A percentile compares a stretch with the other conserved stretches of the same genome.
These are phyloP conservation scores for Aureobasidium leucospermi DNA, from an alignment of 2,329 filamentous ascomycete genomes.

Conservation along the genomic window DNA sequence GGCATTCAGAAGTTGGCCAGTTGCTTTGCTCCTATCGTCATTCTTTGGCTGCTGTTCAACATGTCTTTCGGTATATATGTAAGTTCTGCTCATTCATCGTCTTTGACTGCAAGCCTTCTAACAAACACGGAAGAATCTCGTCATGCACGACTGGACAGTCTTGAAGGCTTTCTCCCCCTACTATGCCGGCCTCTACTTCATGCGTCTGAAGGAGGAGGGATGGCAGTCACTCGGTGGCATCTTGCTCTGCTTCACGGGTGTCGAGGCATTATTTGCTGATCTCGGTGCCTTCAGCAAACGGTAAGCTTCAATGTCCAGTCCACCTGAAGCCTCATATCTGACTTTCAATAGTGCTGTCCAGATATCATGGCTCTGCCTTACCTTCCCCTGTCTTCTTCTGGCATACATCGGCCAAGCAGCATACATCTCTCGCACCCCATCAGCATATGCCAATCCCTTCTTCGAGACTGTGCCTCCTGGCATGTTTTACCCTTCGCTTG, in stretches of 20 bases:
- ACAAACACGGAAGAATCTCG: conserved; percentile 31
- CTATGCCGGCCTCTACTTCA: conserved; percentile 55
- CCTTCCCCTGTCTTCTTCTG: conserved; percentile 57
- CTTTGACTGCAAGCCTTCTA: background rate
- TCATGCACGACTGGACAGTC: conserved; percentile 40
- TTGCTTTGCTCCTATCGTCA: conserved; percentile 58
- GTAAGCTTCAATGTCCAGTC: conserved; percentile 4
- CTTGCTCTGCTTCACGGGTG: conserved; percentile 66
- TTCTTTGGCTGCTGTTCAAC: conserved; percentile 62
- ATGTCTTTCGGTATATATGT: conserved; percentile 55
- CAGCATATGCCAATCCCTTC: conserved; percentile 64
- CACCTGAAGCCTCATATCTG: background rate
- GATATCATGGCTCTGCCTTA: conserved; percentile 57
- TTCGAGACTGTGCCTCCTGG: conserved; percentile 63
- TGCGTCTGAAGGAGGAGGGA: conserved; percentile 51
- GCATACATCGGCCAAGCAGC: conserved; percentile 69
- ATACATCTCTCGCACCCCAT: conserved; percentile 54
- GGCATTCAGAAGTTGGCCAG: conserved; percentile 55
- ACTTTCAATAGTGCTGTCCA: conserved; percentile 52
- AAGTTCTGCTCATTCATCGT: conserved; percentile 12
- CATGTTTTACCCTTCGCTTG: conserved; percentile 59
- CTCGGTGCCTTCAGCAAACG: conserved; percentile 62
- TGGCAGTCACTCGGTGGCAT: conserved; percentile 62
- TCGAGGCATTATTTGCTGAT: conserved; percentile 74
- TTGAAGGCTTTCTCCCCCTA: conserved; percentile 48